phyloP scores from a whole-genome alignment of 23 red algal species.

The Gracilaria domingensis region DNA sequence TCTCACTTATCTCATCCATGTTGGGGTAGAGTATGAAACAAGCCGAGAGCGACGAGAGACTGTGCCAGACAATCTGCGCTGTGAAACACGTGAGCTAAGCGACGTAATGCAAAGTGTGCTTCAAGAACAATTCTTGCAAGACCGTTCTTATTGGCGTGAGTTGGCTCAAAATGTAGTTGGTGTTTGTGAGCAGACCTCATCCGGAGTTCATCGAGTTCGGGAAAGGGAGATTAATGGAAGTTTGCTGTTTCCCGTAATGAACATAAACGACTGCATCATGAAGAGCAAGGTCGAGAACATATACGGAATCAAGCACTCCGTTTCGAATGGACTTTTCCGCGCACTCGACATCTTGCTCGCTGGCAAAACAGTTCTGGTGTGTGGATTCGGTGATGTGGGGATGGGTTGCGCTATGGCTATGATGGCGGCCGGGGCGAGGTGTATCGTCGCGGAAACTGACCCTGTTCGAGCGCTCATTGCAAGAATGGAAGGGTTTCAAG shows the following conservation, averaged over 20 bases:
- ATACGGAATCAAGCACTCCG: conserved; percentile 1
- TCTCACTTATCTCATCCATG: conserved; percentile 18
- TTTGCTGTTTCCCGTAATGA: conserved; percentile 15
- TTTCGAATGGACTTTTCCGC: background rate
- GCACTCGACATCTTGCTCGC: background rate
- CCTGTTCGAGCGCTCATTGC: conserved; percentile 8
- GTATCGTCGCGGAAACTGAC: conserved; percentile 5
- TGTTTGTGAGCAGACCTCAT: no score
- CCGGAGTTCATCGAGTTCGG: no score
- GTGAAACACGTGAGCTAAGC: no score
- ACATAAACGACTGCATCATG: background rate
- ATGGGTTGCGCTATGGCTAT: background rate
- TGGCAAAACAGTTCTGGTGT: no score
- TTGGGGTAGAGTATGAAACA: conserved; percentile 4
- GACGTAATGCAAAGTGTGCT: no score
- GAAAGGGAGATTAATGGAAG: background rate
- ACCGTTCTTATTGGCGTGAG: no score
- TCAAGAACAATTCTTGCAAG: no score
- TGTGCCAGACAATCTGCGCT: no score
- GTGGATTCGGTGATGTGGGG: no score
- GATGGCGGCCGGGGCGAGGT: background rate
- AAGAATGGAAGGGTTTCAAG: background rate
- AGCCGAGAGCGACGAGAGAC: no score
- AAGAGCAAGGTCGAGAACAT: conserved; percentile 30
- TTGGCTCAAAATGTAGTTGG: no score